Evolutionary conservation across 805 yeast genomes (phyloP).

Genomic region (Wickerhamiella dianesei): DNA sequence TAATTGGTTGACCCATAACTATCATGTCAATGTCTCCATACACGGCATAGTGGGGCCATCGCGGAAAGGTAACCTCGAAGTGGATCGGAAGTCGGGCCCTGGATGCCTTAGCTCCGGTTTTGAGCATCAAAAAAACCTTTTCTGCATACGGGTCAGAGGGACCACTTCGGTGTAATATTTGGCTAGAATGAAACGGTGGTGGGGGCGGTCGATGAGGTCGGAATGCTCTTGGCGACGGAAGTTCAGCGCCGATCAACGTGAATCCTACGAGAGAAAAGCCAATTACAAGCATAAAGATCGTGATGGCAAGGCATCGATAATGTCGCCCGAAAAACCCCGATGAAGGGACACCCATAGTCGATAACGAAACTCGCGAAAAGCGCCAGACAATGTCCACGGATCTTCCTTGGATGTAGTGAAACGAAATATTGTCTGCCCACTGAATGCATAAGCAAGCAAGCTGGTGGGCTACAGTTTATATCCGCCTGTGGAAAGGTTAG

Average conservation of each 20-base stretch:
- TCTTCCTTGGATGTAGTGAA: too few relatives aligned
- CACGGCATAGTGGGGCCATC: slow-evolving; percentile 23
- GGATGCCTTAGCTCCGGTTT: slow-evolving; percentile 26
- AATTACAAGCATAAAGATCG: background rate
- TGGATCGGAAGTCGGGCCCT: slow-evolving; percentile 28
- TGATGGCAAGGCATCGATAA: background rate
- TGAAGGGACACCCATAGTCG: background rate
- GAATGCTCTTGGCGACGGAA: background rate
- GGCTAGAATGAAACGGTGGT: background rate
- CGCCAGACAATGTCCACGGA: too few relatives aligned
- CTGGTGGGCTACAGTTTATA: too few relatives aligned
- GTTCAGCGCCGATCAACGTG: background rate
- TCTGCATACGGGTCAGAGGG: background rate
- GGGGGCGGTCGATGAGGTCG: background rate
- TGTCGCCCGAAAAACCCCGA: background rate
- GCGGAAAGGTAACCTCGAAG: slow-evolving; percentile 23
- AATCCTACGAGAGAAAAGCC: background rate
- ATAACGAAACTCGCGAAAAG: too few relatives aligned
- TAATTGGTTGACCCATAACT: slow-evolving; percentile 24
- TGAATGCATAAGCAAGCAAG: background rate
- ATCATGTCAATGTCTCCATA: slow-evolving; percentile 25
- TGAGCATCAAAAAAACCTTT: slow-evolving; percentile 24
- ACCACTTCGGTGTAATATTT: background rate
- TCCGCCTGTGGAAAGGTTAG: too few relatives aligned
- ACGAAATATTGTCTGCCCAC: background rate